A percentile compares a stretch with the other conserved stretches of the same genome.
Conservation (phyloP, 768 basidiomycete species). For the Kwoniella shandongensis region DNA sequence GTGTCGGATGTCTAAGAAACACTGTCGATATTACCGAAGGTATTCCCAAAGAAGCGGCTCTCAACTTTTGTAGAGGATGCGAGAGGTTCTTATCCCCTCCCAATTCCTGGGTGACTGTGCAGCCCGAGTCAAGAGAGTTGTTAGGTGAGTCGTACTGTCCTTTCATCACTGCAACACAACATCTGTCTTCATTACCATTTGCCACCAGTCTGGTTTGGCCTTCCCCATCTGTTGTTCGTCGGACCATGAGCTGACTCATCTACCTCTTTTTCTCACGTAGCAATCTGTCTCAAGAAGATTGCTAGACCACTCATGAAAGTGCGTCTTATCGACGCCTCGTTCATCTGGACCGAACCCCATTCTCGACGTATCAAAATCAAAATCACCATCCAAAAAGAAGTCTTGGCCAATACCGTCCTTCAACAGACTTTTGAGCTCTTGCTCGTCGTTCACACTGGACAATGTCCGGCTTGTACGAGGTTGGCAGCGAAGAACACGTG, state of each 20-base stretch:
- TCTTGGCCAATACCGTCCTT: constrained; percentile 88
- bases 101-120: constrained; percentile 75
- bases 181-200: not conserved
- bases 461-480: constrained; percentile 90
- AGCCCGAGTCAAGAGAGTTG: constrained; percentile 87
- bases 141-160: constrained; percentile 55
- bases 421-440: constrained; percentile 98
- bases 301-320: constrained; percentile 70
- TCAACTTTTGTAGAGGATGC: constrained; percentile 89
- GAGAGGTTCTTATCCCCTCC: constrained; percentile 94
- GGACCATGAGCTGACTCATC: not conserved
- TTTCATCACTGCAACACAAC: not conserved
- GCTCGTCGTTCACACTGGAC: constrained; percentile 82
- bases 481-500: constrained; percentile 98
- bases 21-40: constrained; percentile 97
- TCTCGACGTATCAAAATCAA: constrained; percentile 89
- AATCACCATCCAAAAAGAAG: constrained; percentile 97
- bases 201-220: not conserved
- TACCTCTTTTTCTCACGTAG: constrained; percentile 47
- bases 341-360: constrained; percentile 99
- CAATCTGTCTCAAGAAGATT: constrained; percentile 90
- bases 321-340: constrained; percentile 94
- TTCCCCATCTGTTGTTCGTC: not conserved
- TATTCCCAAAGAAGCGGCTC: constrained; percentile 81
- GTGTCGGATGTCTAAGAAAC: constrained; percentile 53